A percentile compares a stretch with the other conserved stretches of the same genome.
These are phyloP conservation scores for Aspergillus sparsus DNA, from an alignment of 495 filamentous ascomycete species.

Conservation along the genomic window DNA sequence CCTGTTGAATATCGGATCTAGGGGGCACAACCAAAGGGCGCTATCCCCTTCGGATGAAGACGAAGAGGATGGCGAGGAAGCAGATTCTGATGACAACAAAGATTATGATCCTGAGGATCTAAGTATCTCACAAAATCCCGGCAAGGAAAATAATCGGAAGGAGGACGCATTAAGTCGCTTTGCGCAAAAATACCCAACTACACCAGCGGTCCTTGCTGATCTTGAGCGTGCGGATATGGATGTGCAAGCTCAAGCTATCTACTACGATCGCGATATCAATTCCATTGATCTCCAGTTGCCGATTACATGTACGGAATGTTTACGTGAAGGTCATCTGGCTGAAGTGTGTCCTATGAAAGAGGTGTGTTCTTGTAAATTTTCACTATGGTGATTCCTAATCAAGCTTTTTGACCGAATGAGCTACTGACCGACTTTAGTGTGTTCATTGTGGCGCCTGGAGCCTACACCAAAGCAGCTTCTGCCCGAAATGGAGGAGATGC, in stretches of 20 bases:
- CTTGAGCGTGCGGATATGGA: conserved; percentile 45
- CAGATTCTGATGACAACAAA: conserved; percentile 12
- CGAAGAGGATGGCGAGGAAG: background rate
- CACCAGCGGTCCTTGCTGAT: conserved; percentile 44
- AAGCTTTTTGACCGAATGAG: background rate
- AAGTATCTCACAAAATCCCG: conserved; percentile 4
- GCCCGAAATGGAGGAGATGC: conserved; percentile 47
- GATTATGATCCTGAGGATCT: conserved; percentile 31
- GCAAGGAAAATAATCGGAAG: conserved; percentile 23
- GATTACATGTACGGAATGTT: conserved; percentile 52
- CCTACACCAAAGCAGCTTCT: conserved; percentile 39
- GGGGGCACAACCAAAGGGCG: conserved; percentile 18
- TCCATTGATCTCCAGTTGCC: conserved; percentile 66
- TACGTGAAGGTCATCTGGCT: conserved; percentile 46
- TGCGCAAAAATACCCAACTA: conserved; percentile 38
- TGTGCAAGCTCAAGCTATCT: conserved; percentile 41
- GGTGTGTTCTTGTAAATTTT: conserved; percentile 33
- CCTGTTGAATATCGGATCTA: conserved; percentile 42
- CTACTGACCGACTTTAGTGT: conserved; percentile 32
- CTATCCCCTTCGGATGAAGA: conserved; percentile 17
- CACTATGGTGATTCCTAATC: background rate
- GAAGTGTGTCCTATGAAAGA: conserved; percentile 47
- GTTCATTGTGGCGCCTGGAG: conserved; percentile 44
- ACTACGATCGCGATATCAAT: conserved; percentile 61
- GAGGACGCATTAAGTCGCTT: conserved; percentile 40